Evolutionary conservation across 495 filamentous ascomycete genomes (phyloP).

Genomic region (Haplographium delicatum): DNA sequence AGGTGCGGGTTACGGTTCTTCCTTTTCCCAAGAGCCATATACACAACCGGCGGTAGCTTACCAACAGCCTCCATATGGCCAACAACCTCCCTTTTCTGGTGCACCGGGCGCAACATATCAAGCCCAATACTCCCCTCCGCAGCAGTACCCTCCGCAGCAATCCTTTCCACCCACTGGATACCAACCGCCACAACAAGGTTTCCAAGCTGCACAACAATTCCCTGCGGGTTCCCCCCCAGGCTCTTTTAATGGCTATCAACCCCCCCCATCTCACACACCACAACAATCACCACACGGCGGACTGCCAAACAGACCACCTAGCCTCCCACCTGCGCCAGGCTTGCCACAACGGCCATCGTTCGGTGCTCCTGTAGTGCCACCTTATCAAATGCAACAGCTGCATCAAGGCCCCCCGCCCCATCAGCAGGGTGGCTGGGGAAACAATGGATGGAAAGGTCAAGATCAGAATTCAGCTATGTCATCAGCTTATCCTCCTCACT

Average conservation of each 20-base stretch:
- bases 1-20: slow-evolving; percentile 27
- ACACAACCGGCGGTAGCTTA: slow-evolving; percentile 24
- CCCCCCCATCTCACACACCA: slow-evolving; percentile 32
- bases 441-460: slow-evolving; percentile 28
- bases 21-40: slow-evolving; percentile 28
- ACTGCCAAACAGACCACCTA: slow-evolving; percentile 43
- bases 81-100: slow-evolving; percentile 23
- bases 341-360: slow-evolving; percentile 62
- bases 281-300: slow-evolving; percentile 21
- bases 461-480: slow-evolving; percentile 31
- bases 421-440: slow-evolving; percentile 19
- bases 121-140: slow-evolving; percentile 24
- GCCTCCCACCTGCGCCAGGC: slow-evolving; percentile 49
- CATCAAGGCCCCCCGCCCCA: slow-evolving; percentile 45
- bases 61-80: slow-evolving; percentile 24
- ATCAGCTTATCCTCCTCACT: slow-evolving; percentile 28
- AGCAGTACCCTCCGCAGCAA: slow-evolving; percentile 15
- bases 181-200: slow-evolving; percentile 11
- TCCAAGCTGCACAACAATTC: slow-evolving; percentile 21
- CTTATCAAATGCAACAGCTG: slow-evolving; percentile 58
- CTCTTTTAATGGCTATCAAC: slow-evolving; percentile 36
- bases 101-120: slow-evolving; percentile 24
- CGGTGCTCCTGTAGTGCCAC: slow-evolving; percentile 47
- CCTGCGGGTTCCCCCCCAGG: slow-evolving; percentile 39
- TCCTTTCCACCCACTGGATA: slow-evolving; percentile 22